A percentile compares a stretch with the other conserved stretches of the same genome.
Evolutionary conservation across 2,329 filamentous ascomycete species (phyloP).

Genomic region (Fusarium sp.): DNA sequence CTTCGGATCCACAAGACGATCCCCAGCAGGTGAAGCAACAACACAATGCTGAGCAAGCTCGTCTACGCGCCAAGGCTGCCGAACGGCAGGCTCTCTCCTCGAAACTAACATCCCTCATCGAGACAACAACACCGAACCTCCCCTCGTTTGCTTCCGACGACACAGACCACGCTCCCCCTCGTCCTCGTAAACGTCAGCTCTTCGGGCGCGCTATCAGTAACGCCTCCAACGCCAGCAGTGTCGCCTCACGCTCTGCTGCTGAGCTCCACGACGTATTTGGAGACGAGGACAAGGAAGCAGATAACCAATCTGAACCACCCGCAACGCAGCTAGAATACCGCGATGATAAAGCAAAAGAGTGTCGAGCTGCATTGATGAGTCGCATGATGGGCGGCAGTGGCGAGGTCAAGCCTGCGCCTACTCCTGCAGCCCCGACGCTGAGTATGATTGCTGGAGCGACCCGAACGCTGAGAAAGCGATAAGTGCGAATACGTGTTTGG

Average conservation of each 20-base stretch:
- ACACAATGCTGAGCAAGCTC: conserved; percentile 38
- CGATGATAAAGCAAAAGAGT: conserved; percentile 61
- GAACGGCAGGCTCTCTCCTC: conserved; percentile 57
- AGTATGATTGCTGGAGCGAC: conserved; percentile 21
- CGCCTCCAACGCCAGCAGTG: conserved; percentile 62
- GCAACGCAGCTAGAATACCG: conserved; percentile 67
- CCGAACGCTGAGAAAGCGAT: conserved; percentile 44
- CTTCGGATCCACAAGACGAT: conserved; percentile 1
- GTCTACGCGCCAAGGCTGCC: conserved; percentile 49
- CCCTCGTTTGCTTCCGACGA: conserved; percentile 33
- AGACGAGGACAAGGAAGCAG: conserved; percentile 41
- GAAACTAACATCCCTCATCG: conserved; percentile 58
- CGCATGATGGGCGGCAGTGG: conserved; percentile 53
- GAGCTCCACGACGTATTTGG: conserved; percentile 45
- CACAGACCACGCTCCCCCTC: conserved; percentile 29
- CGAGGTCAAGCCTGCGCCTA: conserved; percentile 29
- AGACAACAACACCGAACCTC: conserved; percentile 42
- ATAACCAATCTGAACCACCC: conserved; percentile 51
- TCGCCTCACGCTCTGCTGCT: conserved; percentile 55
- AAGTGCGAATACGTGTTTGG: conserved; percentile 1
- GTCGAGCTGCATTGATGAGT: conserved; percentile 58
- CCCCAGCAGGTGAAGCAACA: conserved; percentile 25
- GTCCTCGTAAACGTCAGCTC: conserved; percentile 60
- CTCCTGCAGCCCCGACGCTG: conserved; percentile 10
- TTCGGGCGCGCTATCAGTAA: conserved; percentile 70